Conservation (phyloP, 495 filamentous ascomycete species). For the Trichoderma parareesei region DNA sequence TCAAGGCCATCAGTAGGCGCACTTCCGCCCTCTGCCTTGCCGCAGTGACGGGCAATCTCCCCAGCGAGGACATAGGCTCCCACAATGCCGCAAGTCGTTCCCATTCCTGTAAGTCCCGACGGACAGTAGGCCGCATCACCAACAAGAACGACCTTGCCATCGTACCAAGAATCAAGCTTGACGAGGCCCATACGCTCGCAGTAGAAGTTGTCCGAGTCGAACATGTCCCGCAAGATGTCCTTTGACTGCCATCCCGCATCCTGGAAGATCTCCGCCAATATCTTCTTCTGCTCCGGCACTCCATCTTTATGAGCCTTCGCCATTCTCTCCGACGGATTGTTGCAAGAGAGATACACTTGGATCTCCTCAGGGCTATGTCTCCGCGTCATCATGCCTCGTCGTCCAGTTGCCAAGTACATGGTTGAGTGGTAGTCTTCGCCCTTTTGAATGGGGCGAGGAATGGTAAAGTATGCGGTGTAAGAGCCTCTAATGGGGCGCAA, state of each 20-base stretch:
- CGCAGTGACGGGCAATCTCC: conserved; percentile 32
- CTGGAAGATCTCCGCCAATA: conserved; percentile 27
- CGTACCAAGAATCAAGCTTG: conserved; percentile 25
- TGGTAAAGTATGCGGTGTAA: conserved; percentile 34
- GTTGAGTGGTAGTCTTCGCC: conserved; percentile 31
- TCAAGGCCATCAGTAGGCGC: conserved; percentile 19
- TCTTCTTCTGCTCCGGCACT: conserved; percentile 31
- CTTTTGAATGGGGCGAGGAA: conserved; percentile 22
- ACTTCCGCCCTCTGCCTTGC: neutral
- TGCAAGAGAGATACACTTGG: conserved; percentile 31
- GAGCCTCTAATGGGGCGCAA: conserved; percentile 23
- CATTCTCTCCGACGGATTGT: conserved; percentile 23
- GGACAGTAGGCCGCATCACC: conserved; percentile 41
- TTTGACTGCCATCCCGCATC: conserved; percentile 38
- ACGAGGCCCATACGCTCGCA: conserved; percentile 38
- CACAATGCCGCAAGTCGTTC: conserved; percentile 35
- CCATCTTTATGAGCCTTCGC: conserved; percentile 21
- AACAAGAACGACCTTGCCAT: conserved; percentile 30
- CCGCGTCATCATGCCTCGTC: conserved; percentile 30
- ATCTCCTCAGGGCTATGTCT: conserved; percentile 26
- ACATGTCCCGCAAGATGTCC: conserved; percentile 31
- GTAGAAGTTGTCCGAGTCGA: conserved; percentile 40
- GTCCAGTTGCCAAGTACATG: conserved; percentile 25
- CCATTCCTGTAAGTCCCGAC: conserved; percentile 35
- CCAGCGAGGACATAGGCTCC: conserved; percentile 46